Evolutionary conservation across 108 stramenopile genomes (phyloP), one percentile per base, ranked within the genome.

Genomic region (Cyclotella baltica): DNA sequence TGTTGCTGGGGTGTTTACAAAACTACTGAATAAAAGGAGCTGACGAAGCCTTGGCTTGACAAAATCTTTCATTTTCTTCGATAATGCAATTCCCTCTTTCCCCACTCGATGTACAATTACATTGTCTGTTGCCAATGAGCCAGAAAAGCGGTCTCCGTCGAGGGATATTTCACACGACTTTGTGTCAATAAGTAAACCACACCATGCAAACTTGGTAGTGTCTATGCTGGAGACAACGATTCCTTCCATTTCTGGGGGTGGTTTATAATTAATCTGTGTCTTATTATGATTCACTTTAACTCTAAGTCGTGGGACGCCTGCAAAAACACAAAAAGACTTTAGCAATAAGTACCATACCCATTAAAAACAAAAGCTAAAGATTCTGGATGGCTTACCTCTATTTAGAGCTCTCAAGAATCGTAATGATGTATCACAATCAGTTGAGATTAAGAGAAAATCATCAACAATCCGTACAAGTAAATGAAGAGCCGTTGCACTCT

Each of bases 111-210:
- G 84, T 1, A 93, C 80, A 2, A 81, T 90, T 23, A 96, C 70
- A 38, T 76, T 71, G 62, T 91, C 86, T 1, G 63, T 73, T 18
- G 88, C 83, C 56, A 80, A 77, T 4, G 68, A 64, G 4, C 75
- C 86, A 29, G 66, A 67, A 75, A 96, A 92, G 19, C 95, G 83
- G 10, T 75, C 51, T 56, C 87, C 85, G 75, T 96, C 96, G 37
- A 92, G 61, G 16, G 72, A 71, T 1, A 92, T 89, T 68, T 93
- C 91, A 62, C 92, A 91, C n/a, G 88, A 89, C 47, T 47, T 62
- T 0, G 88, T 86, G 72, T 96, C 80, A 65, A 96, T 87, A 18
- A 94, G 84, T 63, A 96, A 55, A n/a, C 96, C 96, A 55, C 96
- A 96, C 92, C 93, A 96, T 13, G 90, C 87, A 58, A 96, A 92